A percentile compares a stretch with the other conserved stretches of the same genome.
These are phyloP conservation scores for Cutaneotrichosporon arboriforme DNA, from an alignment of 1,284 basidiomycete species.

Conservation along the genomic window DNA sequence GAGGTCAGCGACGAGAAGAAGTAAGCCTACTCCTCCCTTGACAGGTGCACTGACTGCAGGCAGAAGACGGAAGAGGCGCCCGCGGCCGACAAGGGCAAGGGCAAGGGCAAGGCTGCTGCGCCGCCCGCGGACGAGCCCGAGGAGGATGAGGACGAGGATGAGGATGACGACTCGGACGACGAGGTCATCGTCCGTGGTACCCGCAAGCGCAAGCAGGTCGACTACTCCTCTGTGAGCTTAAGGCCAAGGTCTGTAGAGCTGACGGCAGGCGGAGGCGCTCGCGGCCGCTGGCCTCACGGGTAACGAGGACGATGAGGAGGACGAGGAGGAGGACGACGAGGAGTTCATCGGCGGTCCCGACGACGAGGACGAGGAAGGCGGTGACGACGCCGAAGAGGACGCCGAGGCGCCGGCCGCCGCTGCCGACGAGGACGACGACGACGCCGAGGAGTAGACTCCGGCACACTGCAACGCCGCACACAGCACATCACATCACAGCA, in stretches of 20 bases:
- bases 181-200: conserved; percentile 27
- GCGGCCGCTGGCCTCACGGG: conserved; percentile 33
- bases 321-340: conserved; percentile 22
- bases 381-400: conserved; percentile 14
- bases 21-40: conserved; percentile 4
- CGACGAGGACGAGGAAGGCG: conserved; percentile 20
- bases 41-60: neutral
- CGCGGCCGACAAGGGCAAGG: conserved; percentile 28
- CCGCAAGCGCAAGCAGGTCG: conserved; percentile 27
- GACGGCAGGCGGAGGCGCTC: conserved; percentile 30
- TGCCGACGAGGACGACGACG: conserved; percentile 28
- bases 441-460: conserved; percentile 13
- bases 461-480: too few relatives aligned
- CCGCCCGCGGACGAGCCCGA: conserved; percentile 14
- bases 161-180: conserved; percentile 28
- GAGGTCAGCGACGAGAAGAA: conserved; percentile 13
- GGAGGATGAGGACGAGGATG: conserved; percentile 21
- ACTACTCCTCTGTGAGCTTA: conserved; percentile 35
- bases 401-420: conserved; percentile 22
- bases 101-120: conserved; percentile 28
- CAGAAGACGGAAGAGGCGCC: neutral
- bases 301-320: conserved; percentile 15
- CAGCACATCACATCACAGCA: too few relatives aligned
- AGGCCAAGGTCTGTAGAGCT: neutral
- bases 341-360: conserved; percentile 24